Percentiles rank a stretch among this genome's conserved stretches.
Conservation (phyloP, 2,329 filamentous ascomycete species). For the Talaromyces atroroseus region DNA sequence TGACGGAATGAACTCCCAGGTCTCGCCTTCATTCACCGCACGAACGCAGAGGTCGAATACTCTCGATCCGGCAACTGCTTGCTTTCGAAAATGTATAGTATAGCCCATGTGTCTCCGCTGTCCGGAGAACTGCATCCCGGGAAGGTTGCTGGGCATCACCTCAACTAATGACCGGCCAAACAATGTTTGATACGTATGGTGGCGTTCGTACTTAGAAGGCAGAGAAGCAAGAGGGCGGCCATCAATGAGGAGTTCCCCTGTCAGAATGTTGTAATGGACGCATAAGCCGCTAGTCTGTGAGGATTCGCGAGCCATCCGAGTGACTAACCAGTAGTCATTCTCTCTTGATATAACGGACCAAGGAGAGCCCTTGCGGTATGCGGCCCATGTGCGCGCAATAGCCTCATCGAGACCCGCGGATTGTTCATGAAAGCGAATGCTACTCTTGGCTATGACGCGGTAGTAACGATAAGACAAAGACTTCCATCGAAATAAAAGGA, state of each 20-base stretch:
- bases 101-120: neutral
- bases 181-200: constrained; percentile 38
- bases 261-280: constrained; percentile 49
- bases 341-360: neutral
- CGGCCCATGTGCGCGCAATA: neutral
- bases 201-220: constrained; percentile 40
- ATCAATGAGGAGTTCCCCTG: constrained; percentile 49
- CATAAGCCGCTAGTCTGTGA: constrained; percentile 8
- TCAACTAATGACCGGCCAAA: constrained; percentile 43
- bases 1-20: neutral
- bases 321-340: neutral
- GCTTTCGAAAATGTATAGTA: neutral
- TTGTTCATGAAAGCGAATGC: neutral
- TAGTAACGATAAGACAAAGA: constrained; percentile 2
- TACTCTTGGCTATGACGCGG: neutral
- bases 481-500: constrained; percentile 1
- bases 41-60: constrained; percentile 1
- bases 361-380: neutral
- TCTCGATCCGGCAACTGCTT: neutral
- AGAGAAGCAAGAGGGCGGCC: constrained; percentile 46
- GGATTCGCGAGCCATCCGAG: neutral
- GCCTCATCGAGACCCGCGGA: constrained; percentile 1
- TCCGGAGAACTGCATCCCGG: constrained; percentile 2
- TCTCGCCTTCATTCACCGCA: neutral
- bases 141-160: constrained; percentile 29